Base-by-base conservation (phyloP, 805 yeast genomes). In the Priceomyces carsonii region DNA sequence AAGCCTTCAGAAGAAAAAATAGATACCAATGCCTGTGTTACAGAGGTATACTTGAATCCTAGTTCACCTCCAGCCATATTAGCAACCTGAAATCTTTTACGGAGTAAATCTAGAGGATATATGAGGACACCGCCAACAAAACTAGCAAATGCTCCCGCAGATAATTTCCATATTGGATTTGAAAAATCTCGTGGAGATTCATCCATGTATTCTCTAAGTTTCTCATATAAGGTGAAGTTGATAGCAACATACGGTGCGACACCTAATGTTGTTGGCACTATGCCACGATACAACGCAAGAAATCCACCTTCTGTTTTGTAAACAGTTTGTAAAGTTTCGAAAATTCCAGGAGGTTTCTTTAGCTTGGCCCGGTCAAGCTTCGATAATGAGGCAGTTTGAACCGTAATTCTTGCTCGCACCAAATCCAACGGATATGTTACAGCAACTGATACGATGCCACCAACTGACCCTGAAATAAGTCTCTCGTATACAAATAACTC, bases 221-320 rank as follows among this genome's bases (percentile, higher is more conserved):
- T 79, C 53, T 93, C 98, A 66, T 90, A 91, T 29, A 88, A 79
- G 2, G 96, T 83, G 56, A 91, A 91, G 61, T 90, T 91, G 34
- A 91, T 75, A 3, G 96, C 96, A 20, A 88, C 96, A 53, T 90
- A 93, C 1, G 98, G 97, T 1, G 96, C 97, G 14, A 93, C 96
- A 1, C 98, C 97, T 38, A 86, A 62, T 1, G 90, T 79, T 0
- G 98, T 91, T n/a, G 98, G 96, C 42, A 82, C 67, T 8, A 90
- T 69, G 3, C 99, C 99, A 33, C 90, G 71, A 55, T 86, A 91
- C 10, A 91, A 66, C 0, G 89, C 95, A 2, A 54, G 42, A 6
- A 87, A 16, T 0, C 96, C 96, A 23, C 98, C 98, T 61, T 91
- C 99, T 10, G 71, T 73, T 10, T 48, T 50, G 59, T 85, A 86